Evolutionary conservation across 495 filamentous ascomycete genomes (phyloP).

Genomic region (Penicillium roqueforti): DNA sequence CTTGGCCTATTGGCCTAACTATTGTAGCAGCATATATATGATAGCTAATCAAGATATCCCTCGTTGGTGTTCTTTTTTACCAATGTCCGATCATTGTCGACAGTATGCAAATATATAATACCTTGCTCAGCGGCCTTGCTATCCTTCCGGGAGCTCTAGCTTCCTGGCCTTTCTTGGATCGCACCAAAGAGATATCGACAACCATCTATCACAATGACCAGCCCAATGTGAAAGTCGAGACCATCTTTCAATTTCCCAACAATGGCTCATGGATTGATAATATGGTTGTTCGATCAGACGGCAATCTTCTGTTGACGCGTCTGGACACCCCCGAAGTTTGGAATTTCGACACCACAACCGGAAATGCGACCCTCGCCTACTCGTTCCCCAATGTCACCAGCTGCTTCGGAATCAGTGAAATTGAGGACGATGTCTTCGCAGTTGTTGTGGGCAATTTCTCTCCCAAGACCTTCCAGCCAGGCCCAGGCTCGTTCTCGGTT

Average conservation of each 20-base stretch:
- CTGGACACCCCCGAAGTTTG: conserved; percentile 38
- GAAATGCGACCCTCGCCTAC: conserved; percentile 26
- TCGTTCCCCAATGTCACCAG: conserved; percentile 32
- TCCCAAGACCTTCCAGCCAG: conserved; percentile 19
- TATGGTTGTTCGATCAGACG: conserved; percentile 31
- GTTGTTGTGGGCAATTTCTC: conserved; percentile 40
- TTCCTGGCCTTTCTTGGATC: conserved; percentile 7
- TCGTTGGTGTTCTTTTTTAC: no score
- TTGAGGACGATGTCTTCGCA: conserved; percentile 39
- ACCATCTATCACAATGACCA: conserved; percentile 9
- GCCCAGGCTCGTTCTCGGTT: conserved; percentile 33
- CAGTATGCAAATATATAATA: conserved; percentile 12
- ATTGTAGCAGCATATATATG: not conserved
- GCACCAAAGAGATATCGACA: not conserved
- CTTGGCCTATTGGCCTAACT: not conserved
- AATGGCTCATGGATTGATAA: conserved; percentile 43
- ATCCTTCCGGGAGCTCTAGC: conserved; percentile 11
- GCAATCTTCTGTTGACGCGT: conserved; percentile 34
- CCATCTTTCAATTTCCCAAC: conserved; percentile 30
- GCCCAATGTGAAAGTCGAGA: conserved; percentile 20
- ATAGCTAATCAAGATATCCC: not conserved
- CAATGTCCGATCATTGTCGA: not conserved
- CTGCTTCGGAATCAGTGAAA: conserved; percentile 41
- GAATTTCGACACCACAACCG: conserved; percentile 32
- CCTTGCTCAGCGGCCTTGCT: conserved; percentile 14